Evolutionary conservation across 2,329 filamentous ascomycete genomes (phyloP).

Genomic region (Aspergillus aculeatinus): DNA sequence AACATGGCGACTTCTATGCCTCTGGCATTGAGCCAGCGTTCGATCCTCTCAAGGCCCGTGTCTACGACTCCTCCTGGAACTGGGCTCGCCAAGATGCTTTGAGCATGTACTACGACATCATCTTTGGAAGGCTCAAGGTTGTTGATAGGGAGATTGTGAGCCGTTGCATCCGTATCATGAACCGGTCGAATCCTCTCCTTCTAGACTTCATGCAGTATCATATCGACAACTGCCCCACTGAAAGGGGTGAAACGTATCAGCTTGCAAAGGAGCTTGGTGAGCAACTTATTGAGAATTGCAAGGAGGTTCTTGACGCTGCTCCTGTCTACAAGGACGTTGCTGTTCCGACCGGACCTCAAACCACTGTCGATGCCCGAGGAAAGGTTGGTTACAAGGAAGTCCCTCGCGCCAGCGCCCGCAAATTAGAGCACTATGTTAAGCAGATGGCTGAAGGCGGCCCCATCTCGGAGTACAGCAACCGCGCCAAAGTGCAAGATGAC

Average conservation of each 20-base stretch:
- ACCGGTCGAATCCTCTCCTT: slow-evolving; percentile 91
- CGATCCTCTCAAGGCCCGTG: slow-evolving; percentile 86
- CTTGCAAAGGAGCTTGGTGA: slow-evolving; percentile 93
- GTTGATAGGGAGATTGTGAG: slow-evolving; percentile 98
- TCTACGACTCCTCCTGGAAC: slow-evolving; percentile 99
- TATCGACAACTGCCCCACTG: slow-evolving; percentile 96
- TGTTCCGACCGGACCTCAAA: slow-evolving; percentile 85
- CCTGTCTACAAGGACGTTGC: slow-evolving; percentile 97
- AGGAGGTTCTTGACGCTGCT: slow-evolving; percentile 77
- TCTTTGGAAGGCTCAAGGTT: slow-evolving; percentile 88
- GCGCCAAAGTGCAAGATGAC: slow-evolving; percentile 96
- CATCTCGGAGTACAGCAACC: slow-evolving; percentile 97
- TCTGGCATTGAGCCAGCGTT: slow-evolving; percentile 92
- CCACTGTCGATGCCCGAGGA: slow-evolving; percentile 86
- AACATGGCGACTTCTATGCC: slow-evolving; percentile 96
- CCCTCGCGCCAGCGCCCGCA: slow-evolving; percentile 83
- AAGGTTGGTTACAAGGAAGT: slow-evolving; percentile 91
- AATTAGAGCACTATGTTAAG: slow-evolving; percentile 96
- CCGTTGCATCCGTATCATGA: slow-evolving; percentile 99
- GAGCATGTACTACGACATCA: slow-evolving; percentile 98
- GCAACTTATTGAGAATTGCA: slow-evolving; percentile 96
- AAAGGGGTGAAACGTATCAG: slow-evolving; percentile 94
- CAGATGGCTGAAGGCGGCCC: slow-evolving; percentile 99
- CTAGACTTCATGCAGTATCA: slow-evolving; percentile 99
- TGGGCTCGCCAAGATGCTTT: slow-evolving; percentile 97